A percentile compares a stretch with the other conserved stretches of the same genome.
phyloP scores from a whole-genome alignment of 441 rosid species.

The Mallotus japonicus region DNA sequence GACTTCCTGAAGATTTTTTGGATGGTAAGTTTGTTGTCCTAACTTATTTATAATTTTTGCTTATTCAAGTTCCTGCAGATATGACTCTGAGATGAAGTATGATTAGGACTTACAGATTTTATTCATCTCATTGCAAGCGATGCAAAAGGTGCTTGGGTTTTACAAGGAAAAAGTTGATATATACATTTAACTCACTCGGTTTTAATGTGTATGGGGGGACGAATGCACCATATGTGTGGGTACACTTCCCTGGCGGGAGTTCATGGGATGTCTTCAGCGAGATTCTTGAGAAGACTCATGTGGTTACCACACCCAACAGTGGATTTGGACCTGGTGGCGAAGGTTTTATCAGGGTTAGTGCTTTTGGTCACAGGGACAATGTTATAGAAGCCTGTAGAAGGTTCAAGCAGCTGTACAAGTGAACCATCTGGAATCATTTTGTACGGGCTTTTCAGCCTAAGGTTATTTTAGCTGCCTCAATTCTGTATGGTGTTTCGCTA shows the following conservation, averaged over 20 bases:
- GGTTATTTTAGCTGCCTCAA: slow-evolving; percentile 6
- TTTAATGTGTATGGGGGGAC: slow-evolving; percentile 79
- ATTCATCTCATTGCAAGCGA: slow-evolving; percentile 53
- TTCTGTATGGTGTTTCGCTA: neutral
- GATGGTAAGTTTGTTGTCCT: slow-evolving; percentile 20
- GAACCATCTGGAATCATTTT: slow-evolving; percentile 19
- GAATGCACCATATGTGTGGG: slow-evolving; percentile 95
- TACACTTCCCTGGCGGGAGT: slow-evolving; percentile 89
- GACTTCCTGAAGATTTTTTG: slow-evolving; percentile 85
- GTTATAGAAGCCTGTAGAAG: slow-evolving; percentile 91
- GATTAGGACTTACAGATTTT: slow-evolving; percentile 6
- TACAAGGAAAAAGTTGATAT: slow-evolving; percentile 86
- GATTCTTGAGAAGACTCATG: slow-evolving; percentile 90
- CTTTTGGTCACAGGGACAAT: slow-evolving; percentile 90
- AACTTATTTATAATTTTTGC: neutral
- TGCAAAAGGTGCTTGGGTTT: slow-evolving; percentile 82
- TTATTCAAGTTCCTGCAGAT: neutral
- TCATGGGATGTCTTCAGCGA: slow-evolving; percentile 96
- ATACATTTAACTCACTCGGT: slow-evolving; percentile 80
- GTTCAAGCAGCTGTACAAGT: slow-evolving; percentile 92
- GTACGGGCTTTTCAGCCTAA: neutral
- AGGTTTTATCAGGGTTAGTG: slow-evolving; percentile 89
- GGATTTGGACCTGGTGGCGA: slow-evolving; percentile 98
- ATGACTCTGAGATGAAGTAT: neutral
- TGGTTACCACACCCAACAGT: slow-evolving; percentile 93